A percentile compares a stretch with the other conserved stretches of the same genome.
Evolutionary conservation across 805 yeast genomes (phyloP).

Genomic region (Tetrapisispora phaffii): DNA sequence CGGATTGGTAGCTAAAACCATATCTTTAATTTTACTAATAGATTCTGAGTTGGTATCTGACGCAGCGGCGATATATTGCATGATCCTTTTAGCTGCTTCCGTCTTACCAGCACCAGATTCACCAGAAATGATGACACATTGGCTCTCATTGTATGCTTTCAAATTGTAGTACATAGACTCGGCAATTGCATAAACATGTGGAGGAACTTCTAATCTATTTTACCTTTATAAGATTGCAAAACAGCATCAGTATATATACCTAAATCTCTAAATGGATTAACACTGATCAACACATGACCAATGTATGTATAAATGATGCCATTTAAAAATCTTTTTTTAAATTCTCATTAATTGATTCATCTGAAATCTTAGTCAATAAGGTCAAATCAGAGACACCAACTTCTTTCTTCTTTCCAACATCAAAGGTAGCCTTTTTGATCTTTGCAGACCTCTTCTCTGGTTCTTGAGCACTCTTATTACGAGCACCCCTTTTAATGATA

Average conservation of each 20-base stretch:
- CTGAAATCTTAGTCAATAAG: constrained; percentile 74
- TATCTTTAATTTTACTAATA: constrained; percentile 83
- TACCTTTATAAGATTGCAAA: constrained; percentile 71
- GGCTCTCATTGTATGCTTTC: constrained; percentile 88
- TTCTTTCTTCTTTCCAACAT: constrained; percentile 78
- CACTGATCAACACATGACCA: constrained; percentile 90
- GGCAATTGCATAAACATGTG: constrained; percentile 96
- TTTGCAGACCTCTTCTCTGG: constrained; percentile 46
- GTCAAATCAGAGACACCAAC: constrained; percentile 98
- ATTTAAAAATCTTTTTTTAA: constrained; percentile 80
- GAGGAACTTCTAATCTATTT: constrained; percentile 91
- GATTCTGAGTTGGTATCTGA: constrained; percentile 49
- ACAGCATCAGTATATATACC: constrained; percentile 86
- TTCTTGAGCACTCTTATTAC: constrained; percentile 42
- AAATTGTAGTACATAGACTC: constrained; percentile 93
- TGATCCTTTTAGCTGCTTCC: constrained; percentile 94
- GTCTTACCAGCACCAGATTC: constrained; percentile 98
- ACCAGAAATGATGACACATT: constrained; percentile 95
- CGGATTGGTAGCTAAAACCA: constrained; percentile 97
- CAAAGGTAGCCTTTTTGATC: constrained; percentile 85
- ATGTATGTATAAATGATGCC: constrained; percentile 87
- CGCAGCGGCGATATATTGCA: constrained; percentile 92
- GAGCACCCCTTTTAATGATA: constrained; percentile 64
- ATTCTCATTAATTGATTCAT: constrained; percentile 87
- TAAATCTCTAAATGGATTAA: constrained; percentile 90